Base-by-base conservation (phyloP, 1,284 basidiomycete genomes). In the Bjerkandera adusta region DNA sequence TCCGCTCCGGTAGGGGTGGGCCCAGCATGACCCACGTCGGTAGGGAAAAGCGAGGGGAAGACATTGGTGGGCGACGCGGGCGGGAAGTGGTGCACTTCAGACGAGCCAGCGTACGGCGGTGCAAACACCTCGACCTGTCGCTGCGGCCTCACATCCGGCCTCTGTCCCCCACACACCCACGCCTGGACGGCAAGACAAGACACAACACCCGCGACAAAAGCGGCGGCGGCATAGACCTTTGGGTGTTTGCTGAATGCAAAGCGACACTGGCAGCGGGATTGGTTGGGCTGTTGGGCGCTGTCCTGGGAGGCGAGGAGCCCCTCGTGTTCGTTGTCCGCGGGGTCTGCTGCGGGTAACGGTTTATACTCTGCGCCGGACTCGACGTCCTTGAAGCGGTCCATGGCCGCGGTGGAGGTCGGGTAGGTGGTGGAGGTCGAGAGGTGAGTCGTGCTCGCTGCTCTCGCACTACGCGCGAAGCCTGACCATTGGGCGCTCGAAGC, bases 1-100 rank as follows among this genome's bases (percentile, higher is more conserved):
- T 94, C 92, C 10, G 79, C 83, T 10, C 92, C 92, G 0, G 92
- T 94, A 0, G 89, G 88, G 1, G 91, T 94, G 8, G 76, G 79
- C 7, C 92, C 92, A 11, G 85, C 75, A 61, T 91, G 86, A 35
- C 92, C 92, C 10, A 94, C 80, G 54, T 84, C 66, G 22, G 84
- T 76, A 3, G 88, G 89, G 61, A 91, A 91, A 26, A 85, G 56
- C 1, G 81, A 76, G 0, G 87, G 83, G 52, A 74, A 72, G 5
- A 68, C 71, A 55, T 90, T 90, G 8, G 85, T 89, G 0, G 87
- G 85, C 2, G 76, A 74, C 0, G 75, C 55, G 1, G 88, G 87
- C n/a, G 88, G 88, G 61, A 78, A 90, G 26, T 77, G 62, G 63
- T 88, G 79, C 3, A 76, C 70, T 52, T 77, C 71, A 2, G 84